A percentile compares a stretch with the other conserved stretches of the same genome.
Conservation (phyloP, 768 basidiomycete species). For the Suillus fuscotomentosus region DNA sequence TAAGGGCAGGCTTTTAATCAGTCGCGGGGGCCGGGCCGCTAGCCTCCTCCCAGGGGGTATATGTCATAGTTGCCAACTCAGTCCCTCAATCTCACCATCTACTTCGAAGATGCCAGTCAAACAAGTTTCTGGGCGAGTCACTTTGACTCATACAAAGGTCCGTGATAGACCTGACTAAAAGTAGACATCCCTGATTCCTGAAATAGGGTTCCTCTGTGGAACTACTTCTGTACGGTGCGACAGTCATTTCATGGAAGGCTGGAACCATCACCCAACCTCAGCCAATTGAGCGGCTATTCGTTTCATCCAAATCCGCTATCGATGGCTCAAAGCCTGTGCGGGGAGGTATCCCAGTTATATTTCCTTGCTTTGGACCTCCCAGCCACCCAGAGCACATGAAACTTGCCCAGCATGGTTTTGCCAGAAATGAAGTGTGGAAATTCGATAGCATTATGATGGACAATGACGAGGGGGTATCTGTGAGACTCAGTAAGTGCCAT, state of each 20-base stretch:
- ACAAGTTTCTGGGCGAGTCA: slow-evolving; percentile 39
- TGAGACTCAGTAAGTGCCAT: slow-evolving; percentile 63
- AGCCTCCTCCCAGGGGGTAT: not conserved
- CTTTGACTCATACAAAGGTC: slow-evolving; percentile 67
- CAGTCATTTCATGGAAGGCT: slow-evolving; percentile 83
- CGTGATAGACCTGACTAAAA: not conserved
- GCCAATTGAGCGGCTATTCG: slow-evolving; percentile 70
- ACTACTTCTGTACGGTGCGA: slow-evolving; percentile 80
- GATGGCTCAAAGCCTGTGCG: slow-evolving; percentile 81
- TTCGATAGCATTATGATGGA: slow-evolving; percentile 65
- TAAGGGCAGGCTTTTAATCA: slow-evolving; percentile 5
- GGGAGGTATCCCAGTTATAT: slow-evolving; percentile 61
- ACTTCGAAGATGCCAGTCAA: slow-evolving; percentile 55
- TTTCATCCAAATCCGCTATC: slow-evolving; percentile 74
- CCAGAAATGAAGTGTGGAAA: slow-evolving; percentile 73
- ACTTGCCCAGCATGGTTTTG: slow-evolving; percentile 90
- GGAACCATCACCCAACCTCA: slow-evolving; percentile 32
- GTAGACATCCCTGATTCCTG: not conserved
- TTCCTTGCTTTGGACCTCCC: slow-evolving; percentile 89
- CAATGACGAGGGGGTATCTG: slow-evolving; percentile 68
- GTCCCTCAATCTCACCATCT: not conserved
- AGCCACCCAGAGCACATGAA: slow-evolving; percentile 66
- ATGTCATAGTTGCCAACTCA: slow-evolving; percentile 4
- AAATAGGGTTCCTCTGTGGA: slow-evolving; percentile 62
- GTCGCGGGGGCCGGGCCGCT: not conserved